A percentile compares a stretch with the other conserved stretches of the same genome.
Conservation (phyloP, 1,284 basidiomycete genomes). For the Porogramme epimiltina region DNA sequence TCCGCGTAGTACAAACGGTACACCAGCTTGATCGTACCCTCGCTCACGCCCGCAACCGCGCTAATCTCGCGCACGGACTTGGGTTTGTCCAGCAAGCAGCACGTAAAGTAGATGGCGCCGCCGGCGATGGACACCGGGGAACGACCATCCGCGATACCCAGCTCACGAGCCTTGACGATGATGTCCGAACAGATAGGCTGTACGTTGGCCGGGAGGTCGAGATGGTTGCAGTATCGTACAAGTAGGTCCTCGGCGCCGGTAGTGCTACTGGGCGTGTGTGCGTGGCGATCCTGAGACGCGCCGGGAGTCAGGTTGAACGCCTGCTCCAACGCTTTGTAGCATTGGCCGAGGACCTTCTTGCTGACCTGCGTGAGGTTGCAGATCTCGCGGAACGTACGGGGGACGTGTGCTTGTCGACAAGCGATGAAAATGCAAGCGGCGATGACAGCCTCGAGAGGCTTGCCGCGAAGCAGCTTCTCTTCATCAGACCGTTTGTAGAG, state of each 20-base stretch:
- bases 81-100: constrained; percentile 73
- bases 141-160: constrained; percentile 90
- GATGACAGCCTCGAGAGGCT: constrained; percentile 90
- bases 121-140: constrained; percentile 96
- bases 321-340: constrained; percentile 91
- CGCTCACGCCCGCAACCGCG: constrained; percentile 95
- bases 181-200: constrained; percentile 87
- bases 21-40: constrained; percentile 92
- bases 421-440: constrained; percentile 99
- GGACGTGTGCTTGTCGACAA: constrained; percentile 91
- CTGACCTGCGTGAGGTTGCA: constrained; percentile 91
- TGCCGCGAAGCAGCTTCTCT: constrained; percentile 90
- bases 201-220: constrained; percentile 83
- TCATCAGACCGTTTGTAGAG: constrained; percentile 97
- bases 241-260: constrained; percentile 85
- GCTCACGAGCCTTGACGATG: constrained; percentile 78
- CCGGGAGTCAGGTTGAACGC: constrained; percentile 89
- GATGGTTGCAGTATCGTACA: constrained; percentile 93
- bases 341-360: constrained; percentile 95
- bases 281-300: constrained; percentile 44
- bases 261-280: constrained; percentile 41
- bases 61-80: constrained; percentile 88
- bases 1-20: constrained; percentile 73
- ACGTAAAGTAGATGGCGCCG: constrained; percentile 94
- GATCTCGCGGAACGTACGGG: constrained; percentile 95